Evolutionary conservation across 768 basidiomycete genomes (phyloP), one percentile per base, ranked within the genome.

Genomic region (Boletellus ananas): DNA sequence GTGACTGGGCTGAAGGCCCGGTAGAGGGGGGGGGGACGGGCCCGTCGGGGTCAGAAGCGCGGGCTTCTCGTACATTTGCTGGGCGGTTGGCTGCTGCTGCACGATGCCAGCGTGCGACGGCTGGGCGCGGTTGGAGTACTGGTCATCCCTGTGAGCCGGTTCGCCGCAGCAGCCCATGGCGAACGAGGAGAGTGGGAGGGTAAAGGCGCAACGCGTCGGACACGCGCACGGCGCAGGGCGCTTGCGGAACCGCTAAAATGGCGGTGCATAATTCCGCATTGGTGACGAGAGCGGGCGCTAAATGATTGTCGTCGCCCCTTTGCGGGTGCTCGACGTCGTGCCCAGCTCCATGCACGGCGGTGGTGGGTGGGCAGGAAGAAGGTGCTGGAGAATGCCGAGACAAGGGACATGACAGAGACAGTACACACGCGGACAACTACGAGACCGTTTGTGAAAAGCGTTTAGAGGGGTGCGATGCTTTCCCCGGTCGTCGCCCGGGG

Each of bases 101-200:
- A 78, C 70, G 47, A 80, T 56, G 17, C 62, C 67, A 1, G 70
- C 65, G 20, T 69, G 61, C 23, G 59, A 53, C 6, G 64, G 55
- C 29, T 56, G 57, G 0, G 61, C 56, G 2, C 70, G 65, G 65
- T 74, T 73, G 45, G 68, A 58, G 48, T 64, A 63, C 42, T 69
- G 58, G 46, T 64, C 54, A 49, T 69, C 62, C 25, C 62, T 59
- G 33, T 62, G 59, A 29, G 55, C 61, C 9, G 76, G 56, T 42
- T 78, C 75, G n/a, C 84, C 84, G 62, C 87, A 90, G 60, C 87
- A 88, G 55, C 79, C 75, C 83, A 85, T 86, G 57, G 57, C 53
- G 34, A 29, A 29, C 47, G 31, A 21, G 34, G 38, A 53, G 50
- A 42, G 16, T 20, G 33, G 44, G 20, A 17, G 3, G 41, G 21